A percentile compares a stretch with the other conserved stretches of the same genome.
phyloP scores from a whole-genome alignment of 768 basidiomycete species.

The Russula brevipes region DNA sequence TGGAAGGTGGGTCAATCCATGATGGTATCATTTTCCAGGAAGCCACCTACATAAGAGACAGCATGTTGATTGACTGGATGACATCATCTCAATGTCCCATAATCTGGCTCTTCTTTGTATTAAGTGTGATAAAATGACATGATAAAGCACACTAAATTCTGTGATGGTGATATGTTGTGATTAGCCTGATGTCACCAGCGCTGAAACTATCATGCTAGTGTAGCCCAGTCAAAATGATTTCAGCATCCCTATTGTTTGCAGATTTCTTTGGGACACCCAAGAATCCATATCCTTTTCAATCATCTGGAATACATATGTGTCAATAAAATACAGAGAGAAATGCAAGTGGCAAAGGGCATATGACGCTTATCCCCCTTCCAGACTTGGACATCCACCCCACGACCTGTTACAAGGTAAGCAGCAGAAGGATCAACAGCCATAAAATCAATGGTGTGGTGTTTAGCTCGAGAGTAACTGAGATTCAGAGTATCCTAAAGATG shows the following conservation, averaged over 20 bases:
- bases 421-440: no score
- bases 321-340: no score
- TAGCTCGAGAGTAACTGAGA: no score
- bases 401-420: no score
- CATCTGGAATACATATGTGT: background rate
- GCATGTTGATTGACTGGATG: background rate
- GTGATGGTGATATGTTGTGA: background rate
- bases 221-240: conserved; percentile 2
- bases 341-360: background rate
- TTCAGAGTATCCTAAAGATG: no score
- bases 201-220: background rate
- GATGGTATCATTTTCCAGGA: no score
- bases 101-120: background rate
- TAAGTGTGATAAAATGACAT: background rate
- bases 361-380: background rate
- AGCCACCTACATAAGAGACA: background rate
- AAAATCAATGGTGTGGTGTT: no score
- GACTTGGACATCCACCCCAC: background rate
- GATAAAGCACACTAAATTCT: background rate
- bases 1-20: no score
- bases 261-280: conserved; percentile 4
- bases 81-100: background rate
- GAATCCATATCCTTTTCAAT: background rate
- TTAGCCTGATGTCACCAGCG: background rate
- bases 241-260: background rate